Conservation (phyloP, 169 alveolate genomes). For the Cryptosporidium viatorum region DNA sequence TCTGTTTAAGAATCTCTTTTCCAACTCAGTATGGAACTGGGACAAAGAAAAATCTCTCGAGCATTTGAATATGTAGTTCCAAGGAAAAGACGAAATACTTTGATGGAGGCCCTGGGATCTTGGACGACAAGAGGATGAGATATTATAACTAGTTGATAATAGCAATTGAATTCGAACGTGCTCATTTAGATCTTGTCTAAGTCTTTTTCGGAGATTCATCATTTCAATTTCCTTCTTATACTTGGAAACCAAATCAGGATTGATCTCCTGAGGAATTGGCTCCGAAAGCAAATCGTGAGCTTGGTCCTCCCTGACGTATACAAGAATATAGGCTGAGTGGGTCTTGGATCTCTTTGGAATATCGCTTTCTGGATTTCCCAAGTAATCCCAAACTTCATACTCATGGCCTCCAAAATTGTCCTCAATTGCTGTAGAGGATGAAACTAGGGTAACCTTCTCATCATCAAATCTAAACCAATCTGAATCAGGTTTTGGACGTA, state of each 20-base stretch:
- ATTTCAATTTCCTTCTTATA: constrained; percentile 81
- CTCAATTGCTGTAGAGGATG: constrained; percentile 82
- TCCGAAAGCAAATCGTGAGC: constrained; percentile 86
- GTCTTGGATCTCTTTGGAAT: constrained; percentile 80
- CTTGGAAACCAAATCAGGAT: constrained; percentile 82
- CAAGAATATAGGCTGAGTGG: constrained; percentile 93
- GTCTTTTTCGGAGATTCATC: constrained; percentile 76
- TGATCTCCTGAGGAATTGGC: constrained; percentile 84
- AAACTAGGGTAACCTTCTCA: constrained; percentile 88
- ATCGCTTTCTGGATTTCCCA: constrained; percentile 69
- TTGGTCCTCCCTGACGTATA: constrained; percentile 90
- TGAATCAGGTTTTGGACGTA: constrained; percentile 82
- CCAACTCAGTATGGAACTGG: constrained; percentile 41
- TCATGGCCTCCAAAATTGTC: constrained; percentile 92
- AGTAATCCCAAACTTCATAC: constrained; percentile 84
- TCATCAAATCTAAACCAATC: constrained; percentile 95
- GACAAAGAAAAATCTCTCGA: constrained; percentile 50
- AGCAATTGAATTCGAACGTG: constrained; percentile 52
- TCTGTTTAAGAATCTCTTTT: constrained; percentile 10
- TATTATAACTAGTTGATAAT: constrained; percentile 31
- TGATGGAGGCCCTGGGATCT: constrained; percentile 16
- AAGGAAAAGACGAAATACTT: constrained; percentile 32
- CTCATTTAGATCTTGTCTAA: constrained; percentile 81
- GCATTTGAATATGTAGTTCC: constrained; percentile 69
- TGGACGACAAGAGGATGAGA: constrained; percentile 16